A percentile compares a stretch with the other conserved stretches of the same genome.
These are phyloP conservation scores for Camellia sinensis DNA, from an alignment of 148 eudicot species.

Conservation along the genomic window DNA sequence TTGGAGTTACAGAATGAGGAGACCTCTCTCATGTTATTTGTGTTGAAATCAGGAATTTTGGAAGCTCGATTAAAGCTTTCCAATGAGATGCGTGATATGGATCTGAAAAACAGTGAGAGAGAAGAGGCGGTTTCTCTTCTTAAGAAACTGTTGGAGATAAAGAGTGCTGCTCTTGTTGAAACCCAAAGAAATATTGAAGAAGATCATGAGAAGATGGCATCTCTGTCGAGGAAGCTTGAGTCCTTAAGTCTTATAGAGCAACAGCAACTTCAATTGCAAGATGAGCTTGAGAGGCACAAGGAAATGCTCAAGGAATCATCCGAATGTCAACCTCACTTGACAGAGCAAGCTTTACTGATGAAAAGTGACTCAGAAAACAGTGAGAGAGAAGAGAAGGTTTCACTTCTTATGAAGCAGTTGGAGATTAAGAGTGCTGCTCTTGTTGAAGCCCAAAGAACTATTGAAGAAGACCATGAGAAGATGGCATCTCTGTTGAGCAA, in stretches of 20 bases:
- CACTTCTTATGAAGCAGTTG: constrained; percentile 41
- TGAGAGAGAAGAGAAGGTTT: constrained; percentile 25
- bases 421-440: constrained; percentile 35
- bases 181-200: constrained; percentile 33
- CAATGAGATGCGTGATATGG: constrained; percentile 13
- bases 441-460: constrained; percentile 23
- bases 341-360: constrained; percentile 30
- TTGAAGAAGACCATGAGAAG: constrained; percentile 44
- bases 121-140: constrained; percentile 27
- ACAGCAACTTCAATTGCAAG: constrained; percentile 28
- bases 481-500: constrained; percentile 13
- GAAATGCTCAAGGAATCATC: constrained; percentile 42
- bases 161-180: constrained; percentile 25
- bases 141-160: constrained; percentile 44
- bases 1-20: constrained; percentile 72
- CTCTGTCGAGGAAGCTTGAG: constrained; percentile 16
- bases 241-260: constrained; percentile 25
- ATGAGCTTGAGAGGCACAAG: constrained; percentile 40
- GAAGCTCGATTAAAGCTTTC: constrained; percentile 23
- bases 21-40: constrained; percentile 49
- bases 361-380: not conserved
- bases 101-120: constrained; percentile 22
- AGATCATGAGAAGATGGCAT: constrained; percentile 34
- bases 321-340: constrained; percentile 8
- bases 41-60: constrained; percentile 40